Percentiles rank a stretch among this genome's conserved stretches.
Conservation (phyloP, 192 early-diverging fungal species). For the Dissophora ornata region DNA sequence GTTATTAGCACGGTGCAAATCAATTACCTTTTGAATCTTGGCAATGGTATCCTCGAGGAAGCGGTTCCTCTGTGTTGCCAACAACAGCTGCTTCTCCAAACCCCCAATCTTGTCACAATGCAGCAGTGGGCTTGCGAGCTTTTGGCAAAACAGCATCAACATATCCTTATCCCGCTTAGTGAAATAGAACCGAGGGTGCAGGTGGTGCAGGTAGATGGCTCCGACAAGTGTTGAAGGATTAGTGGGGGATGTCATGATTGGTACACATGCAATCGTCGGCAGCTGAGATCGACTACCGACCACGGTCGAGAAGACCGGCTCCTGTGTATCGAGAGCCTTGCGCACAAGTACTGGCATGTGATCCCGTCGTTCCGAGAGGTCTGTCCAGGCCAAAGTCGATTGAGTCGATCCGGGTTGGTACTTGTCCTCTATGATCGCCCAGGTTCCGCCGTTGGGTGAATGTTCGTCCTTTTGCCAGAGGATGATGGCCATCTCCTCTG, state of each 20-base stretch:
- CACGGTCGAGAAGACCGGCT: constrained; percentile 46
- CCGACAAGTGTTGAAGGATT: constrained; percentile 28
- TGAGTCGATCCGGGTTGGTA: constrained; percentile 37
- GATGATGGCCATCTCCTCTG: constrained; percentile 54
- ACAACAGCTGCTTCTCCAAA: constrained; percentile 22
- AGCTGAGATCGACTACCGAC: constrained; percentile 49
- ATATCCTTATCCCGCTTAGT: constrained; percentile 48
- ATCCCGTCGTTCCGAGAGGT: constrained; percentile 46
- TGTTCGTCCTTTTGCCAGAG: constrained; percentile 49
- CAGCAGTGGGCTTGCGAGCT: constrained; percentile 24
- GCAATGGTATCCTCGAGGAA: constrained; percentile 43
- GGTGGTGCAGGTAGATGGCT: constrained; percentile 44
- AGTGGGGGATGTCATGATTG: constrained; percentile 20
- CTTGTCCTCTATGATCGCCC: constrained; percentile 52
- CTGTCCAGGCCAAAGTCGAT: constrained; percentile 35
- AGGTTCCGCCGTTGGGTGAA: constrained; percentile 26
- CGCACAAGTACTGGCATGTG: constrained; percentile 48
- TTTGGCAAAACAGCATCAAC: constrained; percentile 47
- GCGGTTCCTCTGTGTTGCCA: constrained; percentile 34
- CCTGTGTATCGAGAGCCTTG: constrained; percentile 38
- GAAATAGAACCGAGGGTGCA: constrained; percentile 52
- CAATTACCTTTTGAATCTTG: constrained; percentile 43
- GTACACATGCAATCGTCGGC: constrained; percentile 50
- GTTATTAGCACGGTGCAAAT: not conserved
- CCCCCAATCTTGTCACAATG: constrained; percentile 31